Evolutionary conservation across 2,329 filamentous ascomycete species (phyloP).

Genomic region (Exophiala phaeomuriformis): DNA sequence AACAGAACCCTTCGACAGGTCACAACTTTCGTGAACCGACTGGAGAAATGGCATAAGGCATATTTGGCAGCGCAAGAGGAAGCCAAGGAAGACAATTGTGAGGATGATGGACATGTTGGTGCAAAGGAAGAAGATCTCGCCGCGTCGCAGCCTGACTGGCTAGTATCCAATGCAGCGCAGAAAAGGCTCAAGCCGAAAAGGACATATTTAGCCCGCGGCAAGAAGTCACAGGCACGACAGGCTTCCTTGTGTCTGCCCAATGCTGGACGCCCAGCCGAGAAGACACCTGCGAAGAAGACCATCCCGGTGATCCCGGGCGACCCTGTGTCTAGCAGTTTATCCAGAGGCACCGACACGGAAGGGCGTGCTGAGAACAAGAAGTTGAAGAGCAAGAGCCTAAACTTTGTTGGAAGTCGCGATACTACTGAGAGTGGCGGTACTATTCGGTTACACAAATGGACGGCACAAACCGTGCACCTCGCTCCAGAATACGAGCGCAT

Average conservation of each 20-base stretch:
- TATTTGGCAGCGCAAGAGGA: slow-evolving; percentile 5
- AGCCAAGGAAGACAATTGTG: not conserved
- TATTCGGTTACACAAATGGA: not conserved
- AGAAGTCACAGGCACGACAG: too few relatives aligned
- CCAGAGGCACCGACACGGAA: not conserved
- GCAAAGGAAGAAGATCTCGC: not conserved
- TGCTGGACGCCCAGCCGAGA: not conserved
- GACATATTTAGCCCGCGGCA: not conserved
- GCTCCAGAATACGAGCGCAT: slow-evolving; percentile 25
- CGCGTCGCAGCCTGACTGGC: not conserved
- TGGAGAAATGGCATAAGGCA: slow-evolving; percentile 18
- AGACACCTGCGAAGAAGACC: not conserved
- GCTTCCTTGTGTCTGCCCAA: not conserved
- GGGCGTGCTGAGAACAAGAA: not conserved
- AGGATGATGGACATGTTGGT: not conserved
- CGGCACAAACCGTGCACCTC: not conserved
- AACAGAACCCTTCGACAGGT: slow-evolving; percentile 12
- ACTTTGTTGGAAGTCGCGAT: not conserved
- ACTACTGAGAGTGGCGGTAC: not conserved
- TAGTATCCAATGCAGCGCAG: not conserved
- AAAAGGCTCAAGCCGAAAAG: not conserved
- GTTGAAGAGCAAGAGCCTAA: not conserved
- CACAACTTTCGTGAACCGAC: slow-evolving; percentile 5
- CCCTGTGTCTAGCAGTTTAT: not conserved
- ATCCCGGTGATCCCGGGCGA: not conserved